Percentiles rank a stretch among this genome's conserved stretches.
Conservation (phyloP, 2,329 filamentous ascomycete species). For the Scorias spongiosa region DNA sequence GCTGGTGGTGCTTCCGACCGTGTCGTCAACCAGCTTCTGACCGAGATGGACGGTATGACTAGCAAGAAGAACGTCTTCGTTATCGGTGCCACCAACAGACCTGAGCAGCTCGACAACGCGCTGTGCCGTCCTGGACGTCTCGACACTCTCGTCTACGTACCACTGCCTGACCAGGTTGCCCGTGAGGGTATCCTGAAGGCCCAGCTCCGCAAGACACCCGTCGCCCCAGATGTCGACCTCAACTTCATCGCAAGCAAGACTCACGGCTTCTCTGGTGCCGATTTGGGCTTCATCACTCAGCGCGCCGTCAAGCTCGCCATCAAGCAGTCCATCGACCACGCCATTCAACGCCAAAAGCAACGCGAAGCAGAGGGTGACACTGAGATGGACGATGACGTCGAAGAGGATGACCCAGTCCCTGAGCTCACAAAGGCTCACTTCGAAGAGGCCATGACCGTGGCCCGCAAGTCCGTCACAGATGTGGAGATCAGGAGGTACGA, state of each 20-base stretch:
- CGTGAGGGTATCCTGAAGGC: constrained; percentile 84
- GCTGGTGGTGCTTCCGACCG: constrained; percentile 96
- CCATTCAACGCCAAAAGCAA: constrained; percentile 82
- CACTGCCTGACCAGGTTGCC: constrained; percentile 80
- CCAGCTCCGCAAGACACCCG: constrained; percentile 95
- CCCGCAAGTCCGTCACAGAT: constrained; percentile 83
- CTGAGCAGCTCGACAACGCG: constrained; percentile 95
- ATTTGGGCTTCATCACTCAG: constrained; percentile 97
- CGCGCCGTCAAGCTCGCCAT: constrained; percentile 98
- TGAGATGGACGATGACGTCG: constrained; percentile 64
- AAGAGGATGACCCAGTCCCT: constrained; percentile 78
- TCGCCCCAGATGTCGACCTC: constrained; percentile 74
- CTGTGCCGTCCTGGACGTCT: constrained; percentile 97
- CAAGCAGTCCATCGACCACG: constrained; percentile 80
- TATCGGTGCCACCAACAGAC: constrained; percentile 95
- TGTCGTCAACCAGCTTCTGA: constrained; percentile 98
- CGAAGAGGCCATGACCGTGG: constrained; percentile 94
- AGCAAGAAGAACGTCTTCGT: constrained; percentile 99
- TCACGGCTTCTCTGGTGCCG: constrained; percentile 97
- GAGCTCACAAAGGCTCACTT: constrained; percentile 94
- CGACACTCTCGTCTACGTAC: constrained; percentile 95
- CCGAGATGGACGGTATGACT: constrained; percentile 99
- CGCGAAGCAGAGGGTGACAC: constrained; percentile 65
- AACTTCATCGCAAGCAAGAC: constrained; percentile 91
- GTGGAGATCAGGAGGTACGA: constrained; percentile 97